Base-by-base conservation (phyloP, 768 basidiomycete genomes). In the Holtermannia corniformis region DNA sequence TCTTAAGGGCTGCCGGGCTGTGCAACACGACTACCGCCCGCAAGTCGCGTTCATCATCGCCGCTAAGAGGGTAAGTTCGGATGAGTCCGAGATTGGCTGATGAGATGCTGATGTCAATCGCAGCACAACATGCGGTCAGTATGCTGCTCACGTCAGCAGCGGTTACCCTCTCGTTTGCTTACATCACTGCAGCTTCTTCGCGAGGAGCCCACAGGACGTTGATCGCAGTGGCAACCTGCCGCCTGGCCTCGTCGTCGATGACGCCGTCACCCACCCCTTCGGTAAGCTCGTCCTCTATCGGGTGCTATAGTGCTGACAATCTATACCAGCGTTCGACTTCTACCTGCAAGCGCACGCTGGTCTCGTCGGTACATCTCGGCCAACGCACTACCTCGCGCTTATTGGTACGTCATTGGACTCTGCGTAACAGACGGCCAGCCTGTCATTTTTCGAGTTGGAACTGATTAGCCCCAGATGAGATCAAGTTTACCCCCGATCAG, bases 301-400 rank as follows among this genome's bases (percentile, higher is more conserved):
- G n/a, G n/a, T n/a, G n/a, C n/a, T n/a, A 37, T 37, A 16, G 16
- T 37, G 10, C 32, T 7, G 32, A 37, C 10, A 37, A 7, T 37
- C 10, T 7, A 7, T 37, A 7, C 10, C 32, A 37, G 32, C 66
- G 4, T 67, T 68, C 41, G 70, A 72, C 49, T 72, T 72, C 49
- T 72, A 66, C 54, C 58, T 69, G 12, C 70, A 71, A 53, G 63
- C 66, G 16, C 66, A 68, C 41, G 60, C 66, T 41, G 70, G 70
- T 50, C 55, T 68, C 16, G 64, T 67, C 46, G 70, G 70, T 19
- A 71, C 70, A 2, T 67, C 70, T 3, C 41, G 61, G 11, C 67
- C 70, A 1, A 71, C 70, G n/a, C 68, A 70, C 43, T 66, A 68
- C 26, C 46, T 53, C 24, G 52, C 48, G 7, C 47, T 57, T 2